Conservation (phyloP, 441 rosid genomes). For the Gossypium trilobum region DNA sequence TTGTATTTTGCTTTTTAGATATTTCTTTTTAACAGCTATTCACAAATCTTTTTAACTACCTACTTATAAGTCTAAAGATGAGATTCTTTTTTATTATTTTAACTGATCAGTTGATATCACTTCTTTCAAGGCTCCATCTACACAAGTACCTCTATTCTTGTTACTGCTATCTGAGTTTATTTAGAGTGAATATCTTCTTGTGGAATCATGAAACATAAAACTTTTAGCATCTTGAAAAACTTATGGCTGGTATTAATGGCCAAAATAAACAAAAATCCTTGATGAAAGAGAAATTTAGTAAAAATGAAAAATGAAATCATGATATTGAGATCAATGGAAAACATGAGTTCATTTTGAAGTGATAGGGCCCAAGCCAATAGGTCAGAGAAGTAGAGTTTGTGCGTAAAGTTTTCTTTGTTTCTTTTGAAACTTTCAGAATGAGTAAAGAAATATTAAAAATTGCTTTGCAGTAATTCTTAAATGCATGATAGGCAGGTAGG, state of each 20-base stretch:
- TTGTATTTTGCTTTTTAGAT: not conserved
- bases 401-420: not conserved
- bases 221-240: not conserved
- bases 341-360: not conserved
- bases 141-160: not conserved
- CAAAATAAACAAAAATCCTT: not conserved
- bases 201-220: not conserved
- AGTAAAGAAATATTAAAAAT: constrained; percentile 1
- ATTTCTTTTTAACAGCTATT: not conserved
- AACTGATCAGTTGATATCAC: not conserved
- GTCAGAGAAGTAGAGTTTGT: not conserved
- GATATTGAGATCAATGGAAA: constrained; percentile 2
- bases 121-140: not conserved
- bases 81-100: constrained; percentile 1
- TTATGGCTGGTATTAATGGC: not conserved
- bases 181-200: not conserved
- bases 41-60: not conserved
- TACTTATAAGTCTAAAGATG: not conserved
- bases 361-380: not conserved
- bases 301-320: not conserved
- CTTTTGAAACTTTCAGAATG: not conserved
- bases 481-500: not conserved
- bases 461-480: not conserved
- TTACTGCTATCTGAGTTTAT: not conserved
- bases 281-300: not conserved